Conservation (phyloP, 352 stramenopile genomes). For the Phytophthora sp. region DNA sequence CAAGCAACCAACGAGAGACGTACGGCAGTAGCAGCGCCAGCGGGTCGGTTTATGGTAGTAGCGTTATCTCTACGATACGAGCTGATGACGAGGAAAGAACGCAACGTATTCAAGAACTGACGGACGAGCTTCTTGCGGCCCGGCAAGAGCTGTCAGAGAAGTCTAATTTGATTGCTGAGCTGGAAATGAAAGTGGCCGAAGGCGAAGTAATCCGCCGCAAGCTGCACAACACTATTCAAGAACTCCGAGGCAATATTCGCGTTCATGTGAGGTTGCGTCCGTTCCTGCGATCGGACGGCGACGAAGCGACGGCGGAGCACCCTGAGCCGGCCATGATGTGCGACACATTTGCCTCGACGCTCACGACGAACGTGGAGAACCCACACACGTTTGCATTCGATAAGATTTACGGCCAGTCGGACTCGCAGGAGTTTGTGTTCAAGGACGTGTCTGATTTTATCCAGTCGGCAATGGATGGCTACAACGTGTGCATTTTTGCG, state of each 20-base stretch:
- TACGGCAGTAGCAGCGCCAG: slow-evolving; percentile 11
- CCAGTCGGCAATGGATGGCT: slow-evolving; percentile 96
- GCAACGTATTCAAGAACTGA: slow-evolving; percentile 70
- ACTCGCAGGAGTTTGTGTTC: slow-evolving; percentile 97
- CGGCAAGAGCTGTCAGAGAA: slow-evolving; percentile 73
- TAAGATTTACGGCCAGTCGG: slow-evolving; percentile 95
- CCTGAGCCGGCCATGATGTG: slow-evolving; percentile 64
- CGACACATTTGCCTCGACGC: slow-evolving; percentile 74
- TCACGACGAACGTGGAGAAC: slow-evolving; percentile 75
- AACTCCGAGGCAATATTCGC: slow-evolving; percentile 98
- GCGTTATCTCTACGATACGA: slow-evolving; percentile 15
- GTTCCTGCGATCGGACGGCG: slow-evolving; percentile 87
- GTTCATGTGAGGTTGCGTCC: slow-evolving; percentile 96
- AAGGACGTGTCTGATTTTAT: slow-evolving; percentile 90
- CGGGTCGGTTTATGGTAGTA: slow-evolving; percentile 16
- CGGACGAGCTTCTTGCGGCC: slow-evolving; percentile 64
- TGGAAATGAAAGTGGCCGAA: slow-evolving; percentile 69
- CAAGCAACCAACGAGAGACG: slow-evolving; percentile 17
- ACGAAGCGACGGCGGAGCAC: slow-evolving; percentile 51
- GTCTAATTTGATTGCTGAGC: slow-evolving; percentile 64
- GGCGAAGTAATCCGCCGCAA: slow-evolving; percentile 87
- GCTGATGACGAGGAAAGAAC: slow-evolving; percentile 52
- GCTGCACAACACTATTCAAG: slow-evolving; percentile 99
- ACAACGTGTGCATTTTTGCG: slow-evolving; percentile 98
- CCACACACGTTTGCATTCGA: slow-evolving; percentile 96